A percentile compares a stretch with the other conserved stretches of the same genome.
phyloP scores from a whole-genome alignment of 257 asterid genomes.

The Solanum clarkiae region DNA sequence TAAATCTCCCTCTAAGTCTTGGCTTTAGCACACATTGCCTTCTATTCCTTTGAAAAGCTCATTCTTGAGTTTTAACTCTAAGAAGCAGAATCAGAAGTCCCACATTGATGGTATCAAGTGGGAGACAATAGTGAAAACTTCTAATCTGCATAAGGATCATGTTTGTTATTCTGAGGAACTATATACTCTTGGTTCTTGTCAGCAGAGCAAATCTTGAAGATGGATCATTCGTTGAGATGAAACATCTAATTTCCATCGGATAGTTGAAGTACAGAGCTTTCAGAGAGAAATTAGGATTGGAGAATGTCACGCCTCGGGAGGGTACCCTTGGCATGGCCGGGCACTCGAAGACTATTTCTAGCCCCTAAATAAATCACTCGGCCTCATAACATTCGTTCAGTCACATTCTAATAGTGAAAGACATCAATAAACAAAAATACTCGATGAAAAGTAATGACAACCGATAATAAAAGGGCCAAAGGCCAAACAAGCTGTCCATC shows the following conservation, averaged over 20 bases:
- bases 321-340: too few species aligned
- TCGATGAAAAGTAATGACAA: too few species aligned
- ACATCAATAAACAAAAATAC: too few species aligned
- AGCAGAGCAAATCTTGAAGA: neutral
- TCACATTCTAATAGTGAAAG: too few species aligned
- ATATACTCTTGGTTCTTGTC: neutral
- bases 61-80: conserved; percentile 18
- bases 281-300: too few species aligned
- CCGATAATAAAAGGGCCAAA: too few species aligned
- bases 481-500: too few species aligned
- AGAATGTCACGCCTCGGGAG: too few species aligned
- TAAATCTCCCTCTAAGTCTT: conserved; percentile 91
- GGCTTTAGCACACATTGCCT: conserved; percentile 83
- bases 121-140: conserved; percentile 78
- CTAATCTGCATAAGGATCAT: conserved; percentile 36
- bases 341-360: too few species aligned
- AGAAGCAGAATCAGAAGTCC: conserved; percentile 35
- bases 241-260: neutral
- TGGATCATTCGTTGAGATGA: neutral
- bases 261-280: too few species aligned
- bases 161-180: conserved; percentile 36
- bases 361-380: too few species aligned
- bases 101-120: conserved; percentile 38
- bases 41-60: conserved; percentile 47
- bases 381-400: too few species aligned